A percentile compares a stretch with the other conserved stretches of the same genome.
Evolutionary conservation across 495 filamentous ascomycete genomes (phyloP).

Genomic region (Ascobolus immersus): DNA sequence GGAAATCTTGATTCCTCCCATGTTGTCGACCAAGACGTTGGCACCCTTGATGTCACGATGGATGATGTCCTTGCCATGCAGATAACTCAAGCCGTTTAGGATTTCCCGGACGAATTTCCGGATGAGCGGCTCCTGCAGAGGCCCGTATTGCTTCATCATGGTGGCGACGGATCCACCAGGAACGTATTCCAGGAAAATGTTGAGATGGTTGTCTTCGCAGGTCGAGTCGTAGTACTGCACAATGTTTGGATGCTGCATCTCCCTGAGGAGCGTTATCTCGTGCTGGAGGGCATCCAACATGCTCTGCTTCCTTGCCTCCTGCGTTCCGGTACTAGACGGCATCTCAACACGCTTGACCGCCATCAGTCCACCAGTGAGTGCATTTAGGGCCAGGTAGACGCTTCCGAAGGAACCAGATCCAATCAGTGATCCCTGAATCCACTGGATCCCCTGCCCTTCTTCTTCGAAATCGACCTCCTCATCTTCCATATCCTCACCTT

Average conservation of each 20-base stretch:
- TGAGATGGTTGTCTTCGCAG: conserved; percentile 72
- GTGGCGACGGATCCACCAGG: conserved; percentile 90
- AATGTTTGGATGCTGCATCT: conserved; percentile 88
- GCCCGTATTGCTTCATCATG: conserved; percentile 95
- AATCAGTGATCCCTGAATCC: conserved; percentile 97
- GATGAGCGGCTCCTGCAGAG: conserved; percentile 74
- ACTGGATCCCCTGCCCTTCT: conserved; percentile 69
- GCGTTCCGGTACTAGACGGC: conserved; percentile 51
- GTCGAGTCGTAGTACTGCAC: conserved; percentile 92
- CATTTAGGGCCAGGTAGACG: conserved; percentile 88
- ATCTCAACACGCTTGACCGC: conserved; percentile 97
- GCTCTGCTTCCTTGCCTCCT: conserved; percentile 75
- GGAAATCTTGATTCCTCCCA: conserved; percentile 95
- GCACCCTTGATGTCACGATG: conserved; percentile 97
- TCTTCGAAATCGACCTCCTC: conserved; percentile 42
- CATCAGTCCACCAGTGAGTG: conserved; percentile 89
- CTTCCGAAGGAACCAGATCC: conserved; percentile 93
- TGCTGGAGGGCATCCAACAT: conserved; percentile 95
- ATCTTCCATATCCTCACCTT: conserved; percentile 48
- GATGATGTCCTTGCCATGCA: conserved; percentile 88
- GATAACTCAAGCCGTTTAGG: conserved; percentile 74
- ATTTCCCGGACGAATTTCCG: conserved; percentile 96
- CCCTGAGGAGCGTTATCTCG: conserved; percentile 81
- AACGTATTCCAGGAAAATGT: conserved; percentile 99
- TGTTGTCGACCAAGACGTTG: conserved; percentile 97